A percentile compares a stretch with the other conserved stretches of the same genome.
Evolutionary conservation across 2,329 filamentous ascomycete genomes (phyloP).

Genomic region (Teratosphaeriaceae sp.): DNA sequence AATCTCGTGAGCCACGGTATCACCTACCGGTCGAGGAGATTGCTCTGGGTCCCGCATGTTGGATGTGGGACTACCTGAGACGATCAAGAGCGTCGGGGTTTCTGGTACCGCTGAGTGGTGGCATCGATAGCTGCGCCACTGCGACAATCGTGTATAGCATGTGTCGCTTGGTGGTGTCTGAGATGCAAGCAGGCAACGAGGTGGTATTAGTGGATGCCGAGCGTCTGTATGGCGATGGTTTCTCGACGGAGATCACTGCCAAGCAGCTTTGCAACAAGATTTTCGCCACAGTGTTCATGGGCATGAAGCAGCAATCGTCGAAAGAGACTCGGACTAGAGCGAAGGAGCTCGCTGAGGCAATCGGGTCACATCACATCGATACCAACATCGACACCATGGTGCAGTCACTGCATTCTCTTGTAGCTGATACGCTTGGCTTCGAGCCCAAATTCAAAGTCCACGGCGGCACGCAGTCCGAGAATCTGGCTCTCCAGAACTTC

Average conservation of each 20-base stretch:
- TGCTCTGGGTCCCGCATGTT: constrained; percentile 57
- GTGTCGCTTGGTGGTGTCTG: constrained; percentile 50
- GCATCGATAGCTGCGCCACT: constrained; percentile 55
- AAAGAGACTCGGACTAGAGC: constrained; percentile 62
- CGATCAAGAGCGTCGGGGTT: constrained; percentile 48
- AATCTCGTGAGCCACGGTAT: constrained; percentile 43
- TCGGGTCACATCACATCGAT: constrained; percentile 67
- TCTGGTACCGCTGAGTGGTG: constrained; percentile 52
- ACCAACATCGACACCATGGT: constrained; percentile 66
- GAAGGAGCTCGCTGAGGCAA: constrained; percentile 51
- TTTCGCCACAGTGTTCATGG: constrained; percentile 64
- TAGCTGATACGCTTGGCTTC: constrained; percentile 54
- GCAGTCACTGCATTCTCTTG: constrained; percentile 52
- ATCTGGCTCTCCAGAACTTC: constrained; percentile 61
- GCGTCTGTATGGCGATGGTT: constrained; percentile 45
- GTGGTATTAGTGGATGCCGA: constrained; percentile 50
- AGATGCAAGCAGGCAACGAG: constrained; percentile 44
- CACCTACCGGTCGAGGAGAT: constrained; percentile 63
- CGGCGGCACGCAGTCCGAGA: constrained; percentile 54
- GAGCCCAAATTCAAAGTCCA: constrained; percentile 57
- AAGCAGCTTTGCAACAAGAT: constrained; percentile 55
- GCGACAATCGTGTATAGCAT: constrained; percentile 42
- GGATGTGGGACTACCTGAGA: constrained; percentile 59
- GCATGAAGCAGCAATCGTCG: constrained; percentile 58
- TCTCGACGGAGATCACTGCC: constrained; percentile 44